Evolutionary conservation across 805 yeast genomes (phyloP).

Genomic region (Wickerhamiella brachini): DNA sequence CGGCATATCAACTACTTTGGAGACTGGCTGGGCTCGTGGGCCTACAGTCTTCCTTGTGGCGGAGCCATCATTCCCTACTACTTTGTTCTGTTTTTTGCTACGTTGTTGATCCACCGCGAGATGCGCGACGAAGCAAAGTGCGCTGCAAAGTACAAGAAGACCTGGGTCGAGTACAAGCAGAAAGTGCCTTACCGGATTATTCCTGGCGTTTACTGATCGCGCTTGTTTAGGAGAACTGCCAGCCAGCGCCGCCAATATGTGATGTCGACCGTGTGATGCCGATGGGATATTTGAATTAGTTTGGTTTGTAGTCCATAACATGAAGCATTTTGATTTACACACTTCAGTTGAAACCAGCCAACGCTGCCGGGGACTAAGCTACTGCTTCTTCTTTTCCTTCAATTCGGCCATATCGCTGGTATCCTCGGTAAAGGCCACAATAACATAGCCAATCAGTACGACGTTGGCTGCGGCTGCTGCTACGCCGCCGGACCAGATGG

Average conservation of each 20-base stretch:
- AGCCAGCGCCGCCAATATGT: too few relatives aligned
- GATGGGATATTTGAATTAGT: too few relatives aligned
- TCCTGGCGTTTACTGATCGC: slow-evolving; percentile 73
- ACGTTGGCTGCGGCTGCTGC: slow-evolving; percentile 61
- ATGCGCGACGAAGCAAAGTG: slow-evolving; percentile 86
- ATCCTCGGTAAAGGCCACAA: slow-evolving; percentile 60
- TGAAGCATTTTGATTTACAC: too few relatives aligned
- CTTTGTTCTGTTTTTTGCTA: slow-evolving; percentile 71
- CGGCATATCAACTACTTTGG: slow-evolving; percentile 94
- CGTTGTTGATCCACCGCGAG: slow-evolving; percentile 77
- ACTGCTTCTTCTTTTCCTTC: slow-evolving; percentile 13
- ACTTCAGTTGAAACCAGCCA: too few relatives aligned
- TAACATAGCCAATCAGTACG: slow-evolving; percentile 52
- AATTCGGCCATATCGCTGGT: slow-evolving; percentile 5
- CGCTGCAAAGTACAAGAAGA: slow-evolving; percentile 65
- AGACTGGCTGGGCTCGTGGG: slow-evolving; percentile 81
- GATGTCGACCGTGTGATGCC: too few relatives aligned
- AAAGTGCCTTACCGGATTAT: slow-evolving; percentile 80
- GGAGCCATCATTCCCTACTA: slow-evolving; percentile 72
- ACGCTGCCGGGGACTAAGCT: too few relatives aligned
- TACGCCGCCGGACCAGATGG: slow-evolving; percentile 54
- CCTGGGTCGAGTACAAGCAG: slow-evolving; percentile 73
- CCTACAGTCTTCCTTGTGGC: slow-evolving; percentile 90
- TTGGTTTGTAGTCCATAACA: too few relatives aligned
- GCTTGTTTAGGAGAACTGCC: too few relatives aligned